Percentiles rank a stretch among this genome's conserved stretches.
phyloP scores from a whole-genome alignment of 2,329 filamentous ascomycete species.

The Cadophora luteo-olivacea region DNA sequence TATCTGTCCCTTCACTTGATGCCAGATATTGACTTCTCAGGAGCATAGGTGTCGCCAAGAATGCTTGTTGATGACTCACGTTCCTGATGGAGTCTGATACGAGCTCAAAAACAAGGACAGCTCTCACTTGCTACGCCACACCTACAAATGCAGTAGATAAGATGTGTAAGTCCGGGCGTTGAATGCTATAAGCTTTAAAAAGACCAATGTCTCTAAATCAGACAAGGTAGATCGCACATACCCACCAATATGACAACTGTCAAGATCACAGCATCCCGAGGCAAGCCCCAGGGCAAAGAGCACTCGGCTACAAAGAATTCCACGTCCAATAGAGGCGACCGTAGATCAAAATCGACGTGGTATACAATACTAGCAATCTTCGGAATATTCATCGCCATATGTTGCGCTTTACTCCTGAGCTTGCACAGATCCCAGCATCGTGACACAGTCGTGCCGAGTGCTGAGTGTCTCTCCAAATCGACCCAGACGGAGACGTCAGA shows the following conservation, averaged over 20 bases:
- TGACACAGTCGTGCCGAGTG: background rate
- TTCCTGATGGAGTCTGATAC: background rate
- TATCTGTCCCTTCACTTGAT: background rate
- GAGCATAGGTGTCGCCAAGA: background rate
- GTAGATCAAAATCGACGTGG: background rate
- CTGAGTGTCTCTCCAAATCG: background rate
- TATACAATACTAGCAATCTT: background rate
- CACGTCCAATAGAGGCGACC: background rate
- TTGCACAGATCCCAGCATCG: background rate
- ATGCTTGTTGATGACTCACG: constrained; percentile 12
- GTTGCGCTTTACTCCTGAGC: background rate
- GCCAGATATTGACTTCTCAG: background rate
- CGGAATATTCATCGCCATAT: background rate
- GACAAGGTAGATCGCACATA: background rate
- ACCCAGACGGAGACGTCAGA: background rate
- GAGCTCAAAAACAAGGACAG: constrained; percentile 4
- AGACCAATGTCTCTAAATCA: background rate
- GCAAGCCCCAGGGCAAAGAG: background rate
- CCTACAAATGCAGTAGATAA: background rate
- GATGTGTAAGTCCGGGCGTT: background rate
- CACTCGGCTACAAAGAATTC: background rate
- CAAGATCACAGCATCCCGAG: background rate
- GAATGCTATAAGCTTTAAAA: background rate
- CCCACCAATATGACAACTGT: background rate
- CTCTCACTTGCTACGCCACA: background rate